Conservation (phyloP, 176 grass and related monocot species). For the Eremochloa ophiuroides region DNA sequence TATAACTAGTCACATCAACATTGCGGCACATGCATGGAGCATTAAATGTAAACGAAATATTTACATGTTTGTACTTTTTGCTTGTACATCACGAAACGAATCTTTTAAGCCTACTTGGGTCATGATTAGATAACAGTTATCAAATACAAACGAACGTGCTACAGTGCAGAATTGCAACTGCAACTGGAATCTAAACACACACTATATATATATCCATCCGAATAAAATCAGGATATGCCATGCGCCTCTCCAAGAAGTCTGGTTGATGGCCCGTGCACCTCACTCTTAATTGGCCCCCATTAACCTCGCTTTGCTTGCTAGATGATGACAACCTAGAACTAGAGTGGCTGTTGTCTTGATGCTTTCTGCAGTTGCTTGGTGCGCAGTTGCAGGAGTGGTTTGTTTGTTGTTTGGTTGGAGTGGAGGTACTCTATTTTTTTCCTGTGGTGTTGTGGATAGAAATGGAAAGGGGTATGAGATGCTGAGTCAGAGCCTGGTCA, state of each 20-base stretch:
- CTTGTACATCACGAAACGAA: too few species aligned
- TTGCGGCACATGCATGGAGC: too few species aligned
- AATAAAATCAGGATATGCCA: constrained; percentile 36
- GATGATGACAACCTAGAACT: background rate
- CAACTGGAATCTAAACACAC: too few species aligned
- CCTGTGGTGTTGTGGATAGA: background rate
- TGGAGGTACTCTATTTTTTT: background rate
- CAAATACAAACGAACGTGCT: too few species aligned
- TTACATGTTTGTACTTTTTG: too few species aligned
- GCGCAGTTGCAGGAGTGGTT: background rate
- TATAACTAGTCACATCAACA: too few species aligned
- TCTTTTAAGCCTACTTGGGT: too few species aligned
- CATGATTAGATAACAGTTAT: too few species aligned
- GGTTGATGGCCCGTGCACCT: constrained; percentile 12
- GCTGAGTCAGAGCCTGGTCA: background rate
- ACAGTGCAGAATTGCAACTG: too few species aligned
- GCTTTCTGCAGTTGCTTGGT: background rate
- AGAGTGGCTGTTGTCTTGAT: background rate
- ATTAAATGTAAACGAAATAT: too few species aligned
- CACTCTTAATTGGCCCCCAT: background rate
- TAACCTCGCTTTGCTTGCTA: background rate
- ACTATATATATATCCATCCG: background rate
- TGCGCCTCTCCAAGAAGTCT: background rate
- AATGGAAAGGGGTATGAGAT: background rate
- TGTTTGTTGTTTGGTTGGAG: too few species aligned